Base-by-base conservation (phyloP, 805 yeast genomes). In the Candida morakotiae region DNA sequence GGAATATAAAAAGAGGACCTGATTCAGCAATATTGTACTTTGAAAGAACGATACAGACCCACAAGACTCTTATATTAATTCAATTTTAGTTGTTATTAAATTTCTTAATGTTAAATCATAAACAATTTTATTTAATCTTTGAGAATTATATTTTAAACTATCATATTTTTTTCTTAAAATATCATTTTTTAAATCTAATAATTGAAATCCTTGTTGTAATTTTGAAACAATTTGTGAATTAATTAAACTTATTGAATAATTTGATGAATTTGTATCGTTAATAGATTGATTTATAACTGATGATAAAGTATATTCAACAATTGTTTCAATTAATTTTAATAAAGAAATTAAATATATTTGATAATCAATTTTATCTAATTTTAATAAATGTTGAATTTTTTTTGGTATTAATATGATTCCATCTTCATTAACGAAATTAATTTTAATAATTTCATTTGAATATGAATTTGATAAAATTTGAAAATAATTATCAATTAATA, bases 131-230 rank as follows among this genome's bases (percentile, higher is more conserved):
- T 56, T 56, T 14, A 56, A 37, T 38, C 53, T 52, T 38, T 58
- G 56, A 28, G 51, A 45, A 37, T 41, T 52, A 38, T 58, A 58
- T 45, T 58, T 58, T 40, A 58, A 46, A 10, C 58, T 59, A 30
- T 58, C 63, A 33, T 41, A 55, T 33, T 48, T 54, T 34, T 59
- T 47, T 38, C 63, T 40, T 15, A 58, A 36, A 11, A 32, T 42
- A 29, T 58, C 63, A 33, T 58, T 58, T 37, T 55, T 56, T 41
- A 58, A 52, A 42, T 58, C 62, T 33, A 58, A 44, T 32, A 46
- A 39, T 42, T 56, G 56, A 38, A 52, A 58, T 2, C 60, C 63
- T 5, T 31, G 43, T 37, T 53, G 60, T 33, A 55, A 48, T 27
- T 44, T 50, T 7, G 53, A 36, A 5, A 53, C 43, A n/a, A 53